These are phyloP conservation scores for Globisporangium uncinulatum DNA, from an alignment of 352 stramenopile species.

Conservation along the genomic window DNA sequence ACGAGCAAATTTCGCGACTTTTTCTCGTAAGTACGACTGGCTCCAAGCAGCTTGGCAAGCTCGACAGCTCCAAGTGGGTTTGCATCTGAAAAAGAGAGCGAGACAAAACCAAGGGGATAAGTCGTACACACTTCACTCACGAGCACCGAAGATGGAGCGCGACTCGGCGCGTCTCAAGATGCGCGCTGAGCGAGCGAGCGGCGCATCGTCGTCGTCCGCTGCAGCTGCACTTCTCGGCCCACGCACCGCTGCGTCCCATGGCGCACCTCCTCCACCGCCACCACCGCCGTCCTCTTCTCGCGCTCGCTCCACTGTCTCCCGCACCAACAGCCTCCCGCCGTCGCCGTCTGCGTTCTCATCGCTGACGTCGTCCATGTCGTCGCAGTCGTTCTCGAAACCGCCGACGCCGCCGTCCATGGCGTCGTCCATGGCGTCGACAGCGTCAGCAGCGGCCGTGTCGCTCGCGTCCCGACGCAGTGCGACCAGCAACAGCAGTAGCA, in stretches of 20 bases:
- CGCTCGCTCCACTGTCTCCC: neutral
- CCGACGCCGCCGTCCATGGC: constrained; percentile 7
- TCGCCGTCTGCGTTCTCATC: neutral
- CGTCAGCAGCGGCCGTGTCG: constrained; percentile 23
- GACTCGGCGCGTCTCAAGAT: constrained; percentile 39
- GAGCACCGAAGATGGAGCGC: neutral
- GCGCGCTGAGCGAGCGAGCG: constrained; percentile 19
- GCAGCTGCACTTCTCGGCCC: neutral
- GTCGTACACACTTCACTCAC: no score
- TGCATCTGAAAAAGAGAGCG: neutral
- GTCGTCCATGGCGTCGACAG: constrained; percentile 11
- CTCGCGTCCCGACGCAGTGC: constrained; percentile 20
- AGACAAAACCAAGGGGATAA: no score
- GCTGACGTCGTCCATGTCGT: constrained; percentile 4
- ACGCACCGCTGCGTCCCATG: neutral
- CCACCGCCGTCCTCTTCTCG: constrained; percentile 1
- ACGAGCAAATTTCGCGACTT: neutral
- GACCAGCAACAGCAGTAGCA: constrained; percentile 17
- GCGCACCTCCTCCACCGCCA: neutral
- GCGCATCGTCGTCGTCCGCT: constrained; percentile 4
- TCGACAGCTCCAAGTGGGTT: neutral
- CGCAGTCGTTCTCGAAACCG: constrained; percentile 9
- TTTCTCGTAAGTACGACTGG: constrained; percentile 7
- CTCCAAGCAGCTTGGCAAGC: neutral
- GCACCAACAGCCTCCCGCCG: neutral